Base-by-base conservation (phyloP, 1,139 yeast genomes). In the Komagataea norvegica region DNA sequence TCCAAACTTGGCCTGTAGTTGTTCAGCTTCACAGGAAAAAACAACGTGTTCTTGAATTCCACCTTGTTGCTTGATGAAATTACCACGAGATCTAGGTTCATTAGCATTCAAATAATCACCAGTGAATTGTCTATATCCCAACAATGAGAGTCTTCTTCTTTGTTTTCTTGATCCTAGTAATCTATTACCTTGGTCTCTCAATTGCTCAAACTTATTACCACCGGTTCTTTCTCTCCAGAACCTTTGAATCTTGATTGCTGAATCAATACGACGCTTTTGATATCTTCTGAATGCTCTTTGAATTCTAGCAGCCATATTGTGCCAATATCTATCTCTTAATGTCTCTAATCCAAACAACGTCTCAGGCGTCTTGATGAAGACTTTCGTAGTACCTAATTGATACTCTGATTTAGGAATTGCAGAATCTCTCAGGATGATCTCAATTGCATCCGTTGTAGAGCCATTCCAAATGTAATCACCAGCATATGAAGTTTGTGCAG, bases 391-490 rank as follows among this genome's bases (percentile, higher is more conserved):
- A 56, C 99, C 99, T 65, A 91, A 67, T 62, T 93, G 98, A 62
- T 72, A 93, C 59, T 93, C 98, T 8, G 79, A 57, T 2, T 67
- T 54, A 6, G 96, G 96, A 43, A 93, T 86, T 34, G 79, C 77
- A 18, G 96, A 79, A 48, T 91, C 88, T 34, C 67, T 67, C 55
- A 93, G 68, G 47, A 93, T 91, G 52, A 84, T 82, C 42, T 70
- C 66, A 3, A 88, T 87, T 1, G 97, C 98, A 24, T 84, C 73
- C 37, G 77, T 67, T 37, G 86, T 79, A 52, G 86, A 95, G 20
- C 98, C 98, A 34, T 70, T 68, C 96, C 96, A 93, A 36, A 86
- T 89, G 56, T 85, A 93, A 52, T 93, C 98, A 60, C 99, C 98
- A 4, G 98, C 99, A 63, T 93, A 93, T 5, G 96, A 93, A 25